Evolutionary conservation across 2,329 filamentous ascomycete genomes (phyloP).

Genomic region (Exophiala bonariae): DNA sequence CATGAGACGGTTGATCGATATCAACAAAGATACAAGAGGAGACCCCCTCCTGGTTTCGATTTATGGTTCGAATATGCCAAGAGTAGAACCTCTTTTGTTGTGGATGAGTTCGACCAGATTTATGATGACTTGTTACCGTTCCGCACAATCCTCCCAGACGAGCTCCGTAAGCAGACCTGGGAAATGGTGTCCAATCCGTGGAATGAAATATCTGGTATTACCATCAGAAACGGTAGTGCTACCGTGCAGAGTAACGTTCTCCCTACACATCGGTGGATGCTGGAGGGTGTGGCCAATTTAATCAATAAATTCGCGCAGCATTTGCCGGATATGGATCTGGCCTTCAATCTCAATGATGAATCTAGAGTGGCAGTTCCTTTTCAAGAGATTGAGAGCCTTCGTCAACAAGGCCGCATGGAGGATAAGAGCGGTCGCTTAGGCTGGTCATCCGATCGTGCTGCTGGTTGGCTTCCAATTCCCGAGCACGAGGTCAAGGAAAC

Average conservation of each 20-base stretch:
- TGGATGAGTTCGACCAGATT: constrained; percentile 63
- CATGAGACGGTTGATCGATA: constrained; percentile 54
- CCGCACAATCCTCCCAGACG: constrained; percentile 50
- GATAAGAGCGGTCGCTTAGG: constrained; percentile 15
- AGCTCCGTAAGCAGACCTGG: constrained; percentile 54
- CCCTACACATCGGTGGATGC: constrained; percentile 60
- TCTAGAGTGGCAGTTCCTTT: constrained; percentile 57
- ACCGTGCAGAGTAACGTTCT: constrained; percentile 51
- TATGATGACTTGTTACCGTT: constrained; percentile 58
- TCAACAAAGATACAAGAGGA: constrained; percentile 50
- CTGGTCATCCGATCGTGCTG: constrained; percentile 40
- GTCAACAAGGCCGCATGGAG: constrained; percentile 28
- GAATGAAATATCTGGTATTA: constrained; percentile 58
- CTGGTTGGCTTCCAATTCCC: constrained; percentile 40
- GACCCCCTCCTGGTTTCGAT: constrained; percentile 61
- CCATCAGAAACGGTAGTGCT: constrained; percentile 55
- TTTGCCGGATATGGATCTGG: constrained; percentile 64
- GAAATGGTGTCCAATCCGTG: constrained; percentile 54
- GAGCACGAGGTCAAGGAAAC: constrained; percentile 35
- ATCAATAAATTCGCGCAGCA: constrained; percentile 54
- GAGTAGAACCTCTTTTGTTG: constrained; percentile 51
- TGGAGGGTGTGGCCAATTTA: constrained; percentile 55
- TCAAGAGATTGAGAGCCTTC: constrained; percentile 41
- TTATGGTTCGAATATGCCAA: constrained; percentile 60
- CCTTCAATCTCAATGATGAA: constrained; percentile 64